These are phyloP conservation scores for Ophiocordyceps camponoti-rufipedis DNA, from an alignment of 2,329 filamentous ascomycete species.

Conservation along the genomic window DNA sequence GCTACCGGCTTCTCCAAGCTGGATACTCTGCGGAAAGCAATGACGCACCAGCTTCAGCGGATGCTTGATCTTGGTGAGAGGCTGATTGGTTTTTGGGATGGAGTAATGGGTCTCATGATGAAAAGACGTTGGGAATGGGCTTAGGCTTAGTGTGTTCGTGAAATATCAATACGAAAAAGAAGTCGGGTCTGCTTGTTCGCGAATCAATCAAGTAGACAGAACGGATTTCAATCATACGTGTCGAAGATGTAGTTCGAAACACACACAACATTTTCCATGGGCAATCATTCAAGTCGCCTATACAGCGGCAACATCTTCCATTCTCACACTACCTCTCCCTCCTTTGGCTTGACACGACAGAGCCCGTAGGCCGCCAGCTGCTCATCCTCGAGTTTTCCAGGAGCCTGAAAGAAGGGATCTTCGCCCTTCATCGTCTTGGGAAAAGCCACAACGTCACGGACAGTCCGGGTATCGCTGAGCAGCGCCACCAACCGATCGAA, in stretches of 20 bases:
- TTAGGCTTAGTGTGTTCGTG: neutral
- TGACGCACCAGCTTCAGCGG: no score
- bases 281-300: no score
- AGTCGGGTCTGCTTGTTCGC: neutral
- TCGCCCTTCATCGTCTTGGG: slow-evolving; percentile 86
- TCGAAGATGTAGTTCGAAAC: no score
- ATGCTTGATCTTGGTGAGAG: neutral
- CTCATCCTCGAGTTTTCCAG: slow-evolving; percentile 45
- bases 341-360: neutral
- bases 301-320: no score
- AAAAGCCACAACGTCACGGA: slow-evolving; percentile 91
- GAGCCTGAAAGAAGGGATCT: slow-evolving; percentile 67
- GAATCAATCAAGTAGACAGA: no score
- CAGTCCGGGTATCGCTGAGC: slow-evolving; percentile 56
- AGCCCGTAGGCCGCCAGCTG: slow-evolving; percentile 30
- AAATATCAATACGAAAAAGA: neutral
- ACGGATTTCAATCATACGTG: no score
- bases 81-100: neutral
- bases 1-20: no score
- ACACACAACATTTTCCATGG: no score
- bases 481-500: slow-evolving; percentile 77
- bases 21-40: neutral
- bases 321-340: no score
- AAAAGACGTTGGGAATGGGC: neutral
- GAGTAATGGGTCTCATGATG: neutral